These are phyloP conservation scores for Cystobasidium onofrii DNA, from an alignment of 768 basidiomycete species.

Conservation along the genomic window DNA sequence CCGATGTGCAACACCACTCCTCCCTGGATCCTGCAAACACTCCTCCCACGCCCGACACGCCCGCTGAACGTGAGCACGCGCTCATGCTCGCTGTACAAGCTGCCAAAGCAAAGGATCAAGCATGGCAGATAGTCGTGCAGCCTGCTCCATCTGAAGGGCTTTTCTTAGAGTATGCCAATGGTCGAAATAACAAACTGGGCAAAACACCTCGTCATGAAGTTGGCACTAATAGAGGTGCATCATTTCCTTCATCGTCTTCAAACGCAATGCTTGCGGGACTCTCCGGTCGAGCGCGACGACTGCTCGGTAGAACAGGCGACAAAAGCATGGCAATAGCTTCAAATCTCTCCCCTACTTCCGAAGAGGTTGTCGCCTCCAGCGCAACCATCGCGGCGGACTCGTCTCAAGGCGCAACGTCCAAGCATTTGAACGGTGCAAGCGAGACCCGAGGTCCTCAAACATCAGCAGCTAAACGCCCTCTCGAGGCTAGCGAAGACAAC, in stretches of 20 bases:
- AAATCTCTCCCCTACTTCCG: neutral
- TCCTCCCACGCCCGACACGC: neutral
- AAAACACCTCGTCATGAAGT: neutral
- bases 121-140: slow-evolving; percentile 11
- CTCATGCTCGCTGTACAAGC: slow-evolving; percentile 13
- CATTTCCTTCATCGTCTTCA: neutral
- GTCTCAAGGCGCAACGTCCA: neutral
- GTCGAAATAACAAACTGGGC: neutral
- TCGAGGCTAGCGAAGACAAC: neutral
- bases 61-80: neutral
- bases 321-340: neutral
- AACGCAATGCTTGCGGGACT: neutral
- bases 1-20: too few species aligned
- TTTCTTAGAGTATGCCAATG: neutral
- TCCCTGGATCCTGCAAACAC: too few species aligned
- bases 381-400: neutral
- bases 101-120: slow-evolving; percentile 1
- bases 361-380: neutral
- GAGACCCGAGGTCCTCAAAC: neutral
- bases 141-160: neutral
- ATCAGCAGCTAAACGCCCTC: neutral
- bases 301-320: neutral
- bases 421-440: too few species aligned
- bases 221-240: neutral
- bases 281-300: neutral